Evolutionary conservation across 768 basidiomycete species (phyloP).

Genomic region (Mycena crocata): DNA sequence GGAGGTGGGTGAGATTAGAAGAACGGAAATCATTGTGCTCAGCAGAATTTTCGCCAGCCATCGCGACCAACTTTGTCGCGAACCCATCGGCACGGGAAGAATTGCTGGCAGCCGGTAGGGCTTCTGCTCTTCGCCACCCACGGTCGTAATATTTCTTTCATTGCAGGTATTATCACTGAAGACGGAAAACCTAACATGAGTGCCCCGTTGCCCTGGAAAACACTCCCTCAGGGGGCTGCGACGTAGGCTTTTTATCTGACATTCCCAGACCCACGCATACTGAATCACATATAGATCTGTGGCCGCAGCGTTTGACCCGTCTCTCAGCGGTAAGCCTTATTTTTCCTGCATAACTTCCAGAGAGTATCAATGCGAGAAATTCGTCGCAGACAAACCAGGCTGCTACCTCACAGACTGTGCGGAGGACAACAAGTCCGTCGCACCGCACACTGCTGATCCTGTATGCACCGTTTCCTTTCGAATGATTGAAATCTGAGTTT

Average conservation of each 20-base stretch:
- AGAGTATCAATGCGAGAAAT: too few relatives aligned
- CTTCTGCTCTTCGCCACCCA: too few relatives aligned
- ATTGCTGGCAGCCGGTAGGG: conserved; percentile 7
- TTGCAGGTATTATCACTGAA: conserved; percentile 23
- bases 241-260: conserved; percentile 3
- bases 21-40: background rate
- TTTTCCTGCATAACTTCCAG: too few relatives aligned
- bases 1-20: background rate
- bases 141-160: too few relatives aligned
- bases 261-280: background rate
- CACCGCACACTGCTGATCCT: too few relatives aligned
- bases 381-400: too few relatives aligned
- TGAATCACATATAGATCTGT: background rate
- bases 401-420: too few relatives aligned
- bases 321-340: conserved; percentile 13
- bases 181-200: conserved; percentile 18
- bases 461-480: too few relatives aligned
- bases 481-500: too few relatives aligned
- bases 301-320: conserved; percentile 29
- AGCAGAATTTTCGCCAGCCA: background rate
- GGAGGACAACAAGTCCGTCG: too few relatives aligned
- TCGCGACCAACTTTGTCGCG: conserved; percentile 22
- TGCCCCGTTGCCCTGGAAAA: conserved; percentile 20
- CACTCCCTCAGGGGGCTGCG: conserved; percentile 25
- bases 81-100: background rate